phyloP scores from a whole-genome alignment of 768 basidiomycete species.

The Tulasnella sp. region DNA sequence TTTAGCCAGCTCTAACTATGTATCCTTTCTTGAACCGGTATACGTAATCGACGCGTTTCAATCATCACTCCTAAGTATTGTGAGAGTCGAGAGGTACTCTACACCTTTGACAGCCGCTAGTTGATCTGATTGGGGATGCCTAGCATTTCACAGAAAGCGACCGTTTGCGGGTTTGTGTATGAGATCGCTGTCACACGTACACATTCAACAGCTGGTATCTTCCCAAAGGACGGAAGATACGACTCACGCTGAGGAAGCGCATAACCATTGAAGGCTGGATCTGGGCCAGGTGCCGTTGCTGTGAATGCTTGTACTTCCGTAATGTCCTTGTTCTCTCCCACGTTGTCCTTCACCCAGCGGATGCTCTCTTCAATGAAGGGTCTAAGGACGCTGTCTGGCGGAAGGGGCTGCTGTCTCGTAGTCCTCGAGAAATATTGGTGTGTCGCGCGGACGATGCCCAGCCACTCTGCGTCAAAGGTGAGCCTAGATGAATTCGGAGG shows the following conservation, averaged over 20 bases:
- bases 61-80: too few relatives aligned
- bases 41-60: too few relatives aligned
- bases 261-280: constrained; percentile 34
- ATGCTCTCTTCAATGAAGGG: constrained; percentile 61
- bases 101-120: background rate
- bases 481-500: too few relatives aligned
- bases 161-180: constrained; percentile 90
- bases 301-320: constrained; percentile 67
- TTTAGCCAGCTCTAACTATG: too few relatives aligned
- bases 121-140: constrained; percentile 75
- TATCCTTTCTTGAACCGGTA: too few relatives aligned
- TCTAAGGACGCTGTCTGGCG: constrained; percentile 41
- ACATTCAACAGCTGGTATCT: background rate
- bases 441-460: too few relatives aligned
- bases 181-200: constrained; percentile 56
- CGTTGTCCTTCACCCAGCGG: constrained; percentile 68
- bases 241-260: background rate
- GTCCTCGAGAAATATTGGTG: too few relatives aligned
- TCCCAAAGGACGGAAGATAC: background rate
- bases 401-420: too few relatives aligned
- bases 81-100: too few relatives aligned
- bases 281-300: constrained; percentile 64
- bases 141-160: constrained; percentile 79
- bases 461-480: too few relatives aligned
- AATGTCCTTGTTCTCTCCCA: constrained; percentile 50